Evolutionary conservation across 441 rosid genomes (phyloP).

Genomic region (Adansonia gregorii): DNA sequence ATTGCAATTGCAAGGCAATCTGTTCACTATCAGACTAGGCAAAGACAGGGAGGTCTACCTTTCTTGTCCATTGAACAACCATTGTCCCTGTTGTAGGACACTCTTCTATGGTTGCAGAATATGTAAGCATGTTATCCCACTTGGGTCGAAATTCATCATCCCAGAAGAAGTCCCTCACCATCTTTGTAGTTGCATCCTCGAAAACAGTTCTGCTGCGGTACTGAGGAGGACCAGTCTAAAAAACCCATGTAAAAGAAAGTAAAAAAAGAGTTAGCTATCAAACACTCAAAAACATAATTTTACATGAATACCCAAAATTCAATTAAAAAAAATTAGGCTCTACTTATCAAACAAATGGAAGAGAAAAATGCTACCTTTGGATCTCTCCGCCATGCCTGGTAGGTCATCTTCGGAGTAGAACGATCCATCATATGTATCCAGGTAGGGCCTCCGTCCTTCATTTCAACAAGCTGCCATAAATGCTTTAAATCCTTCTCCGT

Average conservation of each 20-base stretch:
- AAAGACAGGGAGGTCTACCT: constrained; percentile 37
- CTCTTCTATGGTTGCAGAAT: constrained; percentile 48
- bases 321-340: background rate
- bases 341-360: too few species aligned
- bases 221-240: constrained; percentile 71
- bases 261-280: background rate
- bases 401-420: constrained; percentile 58
- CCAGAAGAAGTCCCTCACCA: constrained; percentile 65
- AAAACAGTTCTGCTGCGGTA: constrained; percentile 66
- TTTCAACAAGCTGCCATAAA: constrained; percentile 60
- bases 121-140: constrained; percentile 85
- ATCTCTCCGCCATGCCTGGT: constrained; percentile 74
- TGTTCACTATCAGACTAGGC: background rate
- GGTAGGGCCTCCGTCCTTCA: constrained; percentile 71
- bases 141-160: constrained; percentile 32
- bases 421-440: constrained; percentile 84
- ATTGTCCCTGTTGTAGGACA: constrained; percentile 68
- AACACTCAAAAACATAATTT: background rate
- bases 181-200: constrained; percentile 65
- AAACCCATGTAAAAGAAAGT: background rate
- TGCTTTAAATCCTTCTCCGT: constrained; percentile 61
- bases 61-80: constrained; percentile 79
- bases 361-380: constrained; percentile 48
- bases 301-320: background rate
- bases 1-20: background rate